phyloP scores from a whole-genome alignment of 202 grass and related monocot species.

The Schoenoplectus triqueter region DNA sequence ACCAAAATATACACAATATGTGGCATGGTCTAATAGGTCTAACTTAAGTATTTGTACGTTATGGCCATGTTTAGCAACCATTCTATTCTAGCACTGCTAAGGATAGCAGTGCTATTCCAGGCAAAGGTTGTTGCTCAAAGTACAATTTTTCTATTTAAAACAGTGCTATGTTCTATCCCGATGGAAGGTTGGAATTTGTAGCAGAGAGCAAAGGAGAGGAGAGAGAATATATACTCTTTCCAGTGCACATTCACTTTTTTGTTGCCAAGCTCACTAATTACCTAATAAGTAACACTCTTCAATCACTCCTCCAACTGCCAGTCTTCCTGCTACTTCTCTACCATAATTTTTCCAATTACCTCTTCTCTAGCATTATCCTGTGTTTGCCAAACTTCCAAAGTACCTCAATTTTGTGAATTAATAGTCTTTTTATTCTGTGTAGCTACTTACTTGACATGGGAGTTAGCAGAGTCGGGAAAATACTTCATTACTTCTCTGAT shows the following conservation, averaged over 20 bases:
- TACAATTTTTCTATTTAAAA: no score
- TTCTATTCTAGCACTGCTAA: no score
- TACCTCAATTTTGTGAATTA: background rate
- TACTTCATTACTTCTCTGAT: slow-evolving; percentile 82
- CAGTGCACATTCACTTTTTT: background rate
- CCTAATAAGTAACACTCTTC: no score
- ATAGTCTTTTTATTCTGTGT: slow-evolving; percentile 33
- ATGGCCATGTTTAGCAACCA: no score
- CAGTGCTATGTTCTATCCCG: background rate
- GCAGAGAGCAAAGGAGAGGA: background rate
- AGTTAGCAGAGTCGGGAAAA: slow-evolving; percentile 82
- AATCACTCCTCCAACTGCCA: no score
- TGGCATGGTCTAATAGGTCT: background rate
- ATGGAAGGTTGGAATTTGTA: background rate
- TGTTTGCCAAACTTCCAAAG: background rate
- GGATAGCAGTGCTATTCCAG: no score
- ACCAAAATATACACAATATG: background rate
- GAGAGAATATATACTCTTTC: background rate
- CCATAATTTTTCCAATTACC: background rate
- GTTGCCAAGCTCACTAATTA: background rate
- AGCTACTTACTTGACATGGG: slow-evolving; percentile 95
- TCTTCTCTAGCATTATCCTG: background rate
- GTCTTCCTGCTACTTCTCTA: background rate
- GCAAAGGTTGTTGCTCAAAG: no score
- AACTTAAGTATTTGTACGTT: background rate